Evolutionary conservation across 2,329 filamentous ascomycete species (phyloP).

Genomic region (Sordariomycetes sp.): DNA sequence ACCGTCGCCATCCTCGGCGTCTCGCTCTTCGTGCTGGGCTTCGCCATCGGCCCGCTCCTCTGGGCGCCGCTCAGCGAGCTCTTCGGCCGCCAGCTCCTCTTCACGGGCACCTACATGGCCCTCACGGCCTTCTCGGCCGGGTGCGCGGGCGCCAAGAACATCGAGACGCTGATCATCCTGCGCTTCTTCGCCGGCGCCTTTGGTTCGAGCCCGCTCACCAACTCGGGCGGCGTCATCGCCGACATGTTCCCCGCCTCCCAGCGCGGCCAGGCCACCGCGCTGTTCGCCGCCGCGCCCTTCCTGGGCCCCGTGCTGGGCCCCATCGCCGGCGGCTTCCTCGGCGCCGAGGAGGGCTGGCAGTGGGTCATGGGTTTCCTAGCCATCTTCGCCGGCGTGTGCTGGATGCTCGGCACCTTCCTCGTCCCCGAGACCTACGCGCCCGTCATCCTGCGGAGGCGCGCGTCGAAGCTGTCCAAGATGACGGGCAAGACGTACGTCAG

Average conservation of each 20-base stretch:
- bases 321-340: conserved; percentile 52
- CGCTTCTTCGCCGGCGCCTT: conserved; percentile 59
- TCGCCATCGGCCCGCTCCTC: conserved; percentile 32
- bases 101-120: not conserved
- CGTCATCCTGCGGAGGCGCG: conserved; percentile 41
- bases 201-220: conserved; percentile 51
- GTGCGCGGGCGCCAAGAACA: conserved; percentile 43
- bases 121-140: conserved; percentile 44
- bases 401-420: conserved; percentile 37
- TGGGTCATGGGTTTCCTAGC: conserved; percentile 55
- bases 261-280: conserved; percentile 44
- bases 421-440: conserved; percentile 53
- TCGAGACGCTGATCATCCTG: conserved; percentile 50
- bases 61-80: conserved; percentile 59
- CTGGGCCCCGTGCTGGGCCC: conserved; percentile 49
- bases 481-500: conserved; percentile 47
- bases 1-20: conserved; percentile 28
- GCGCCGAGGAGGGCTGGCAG: conserved; percentile 48
- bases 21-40: conserved; percentile 43
- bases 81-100: conserved; percentile 34
- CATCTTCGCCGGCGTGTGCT: conserved; percentile 49
- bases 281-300: conserved; percentile 55
- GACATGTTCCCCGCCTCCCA: conserved; percentile 48
- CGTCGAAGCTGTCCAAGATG: conserved; percentile 33
- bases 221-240: conserved; percentile 52